These are phyloP conservation scores for Populus hybrid DNA, from an alignment of 441 rosid genomes.

Conservation along the genomic window DNA sequence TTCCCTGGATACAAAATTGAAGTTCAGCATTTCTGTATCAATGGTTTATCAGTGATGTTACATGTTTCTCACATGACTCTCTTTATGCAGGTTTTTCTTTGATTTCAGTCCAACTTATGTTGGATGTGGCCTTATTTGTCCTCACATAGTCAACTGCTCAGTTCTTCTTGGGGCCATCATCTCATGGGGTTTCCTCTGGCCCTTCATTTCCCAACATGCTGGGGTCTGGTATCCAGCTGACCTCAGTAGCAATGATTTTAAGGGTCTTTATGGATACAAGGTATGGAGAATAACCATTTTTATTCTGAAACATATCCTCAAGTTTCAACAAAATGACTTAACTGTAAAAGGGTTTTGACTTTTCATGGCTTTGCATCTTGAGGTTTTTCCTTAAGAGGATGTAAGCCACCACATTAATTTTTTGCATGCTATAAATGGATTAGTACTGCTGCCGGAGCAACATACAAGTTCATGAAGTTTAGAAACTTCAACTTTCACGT, in stretches of 20 bases:
- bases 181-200: conserved; percentile 95
- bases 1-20: neutral
- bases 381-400: neutral
- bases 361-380: neutral
- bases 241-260: conserved; percentile 74
- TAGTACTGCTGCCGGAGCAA: neutral
- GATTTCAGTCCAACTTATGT: conserved; percentile 93
- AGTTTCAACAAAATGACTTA: neutral
- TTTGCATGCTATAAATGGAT: neutral
- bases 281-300: conserved; percentile 24
- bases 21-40: neutral
- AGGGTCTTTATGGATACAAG: conserved; percentile 95
- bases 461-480: neutral
- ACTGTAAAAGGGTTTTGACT: neutral
- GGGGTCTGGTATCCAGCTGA: conserved; percentile 91
- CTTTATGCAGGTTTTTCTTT: conserved; percentile 67
- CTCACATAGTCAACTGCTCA: conserved; percentile 88
- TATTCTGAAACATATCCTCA: neutral
- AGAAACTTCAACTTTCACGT: neutral
- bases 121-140: conserved; percentile 95
- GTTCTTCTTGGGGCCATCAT: conserved; percentile 85
- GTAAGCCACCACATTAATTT: neutral
- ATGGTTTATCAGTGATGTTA: neutral
- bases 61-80: conserved; percentile 6
- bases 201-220: conserved; percentile 61